A percentile compares a stretch with the other conserved stretches of the same genome.
These are phyloP conservation scores for Penicillium occitanis DNA, from an alignment of 2,329 filamentous ascomycete genomes.

Conservation along the genomic window DNA sequence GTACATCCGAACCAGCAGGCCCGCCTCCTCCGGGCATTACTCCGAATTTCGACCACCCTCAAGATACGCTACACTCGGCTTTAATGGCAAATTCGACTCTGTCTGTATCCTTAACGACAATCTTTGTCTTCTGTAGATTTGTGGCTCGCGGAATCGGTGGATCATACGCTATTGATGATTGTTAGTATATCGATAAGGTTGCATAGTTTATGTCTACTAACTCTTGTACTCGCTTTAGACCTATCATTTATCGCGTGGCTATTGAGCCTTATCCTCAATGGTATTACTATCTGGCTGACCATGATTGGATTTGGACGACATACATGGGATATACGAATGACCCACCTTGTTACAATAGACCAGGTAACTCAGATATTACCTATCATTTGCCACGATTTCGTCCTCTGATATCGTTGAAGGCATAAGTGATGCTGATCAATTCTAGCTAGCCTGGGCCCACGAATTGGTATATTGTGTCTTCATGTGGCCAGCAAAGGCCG, in stretches of 20 bases:
- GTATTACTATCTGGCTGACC: not conserved
- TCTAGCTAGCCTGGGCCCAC: not conserved
- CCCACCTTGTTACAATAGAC: not conserved
- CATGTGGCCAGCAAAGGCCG: not conserved
- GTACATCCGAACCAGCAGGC: not conserved
- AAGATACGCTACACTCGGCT: not conserved
- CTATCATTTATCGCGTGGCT: not conserved
- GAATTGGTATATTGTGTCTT: not conserved
- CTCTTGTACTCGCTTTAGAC: not conserved
- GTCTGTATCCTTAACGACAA: not conserved
- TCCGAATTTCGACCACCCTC: not conserved
- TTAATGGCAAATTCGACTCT: not conserved
- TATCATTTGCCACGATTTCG: too few relatives aligned
- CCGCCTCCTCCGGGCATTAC: not conserved
- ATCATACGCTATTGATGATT: not conserved
- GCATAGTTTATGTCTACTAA: not conserved
- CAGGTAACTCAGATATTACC: not conserved
- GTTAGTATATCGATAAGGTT: not conserved
- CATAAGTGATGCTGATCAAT: too few relatives aligned
- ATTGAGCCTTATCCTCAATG: not conserved
- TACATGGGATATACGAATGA: not conserved
- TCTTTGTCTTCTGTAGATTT: not conserved
- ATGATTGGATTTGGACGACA: not conserved
- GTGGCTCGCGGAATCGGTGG: not conserved
- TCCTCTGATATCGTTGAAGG: too few relatives aligned